Conservation (phyloP, 2,329 filamentous ascomycete genomes). For the Leptographium procerum region DNA sequence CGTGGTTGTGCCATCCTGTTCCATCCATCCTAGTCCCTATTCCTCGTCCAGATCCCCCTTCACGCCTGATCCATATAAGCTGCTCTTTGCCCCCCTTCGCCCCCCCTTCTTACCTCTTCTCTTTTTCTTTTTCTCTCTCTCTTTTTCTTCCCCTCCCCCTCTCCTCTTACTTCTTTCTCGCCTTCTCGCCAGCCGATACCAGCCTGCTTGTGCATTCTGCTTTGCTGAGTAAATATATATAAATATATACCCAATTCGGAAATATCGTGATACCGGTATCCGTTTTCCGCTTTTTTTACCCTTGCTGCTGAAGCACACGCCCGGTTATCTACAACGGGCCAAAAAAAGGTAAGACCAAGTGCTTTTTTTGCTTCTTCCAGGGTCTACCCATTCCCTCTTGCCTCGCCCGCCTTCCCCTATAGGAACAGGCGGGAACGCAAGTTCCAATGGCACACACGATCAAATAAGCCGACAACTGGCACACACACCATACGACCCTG, state of each 20-base stretch:
- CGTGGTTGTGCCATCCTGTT: background rate
- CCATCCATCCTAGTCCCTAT: background rate
- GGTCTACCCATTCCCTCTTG: too few species aligned
- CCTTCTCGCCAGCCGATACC: constrained; percentile 13
- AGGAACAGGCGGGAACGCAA: too few species aligned
- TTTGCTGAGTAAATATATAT: constrained; percentile 12
- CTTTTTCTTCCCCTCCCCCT: constrained; percentile 1
- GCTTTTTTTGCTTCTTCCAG: too few species aligned
- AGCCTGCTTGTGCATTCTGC: constrained; percentile 14
- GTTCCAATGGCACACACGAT: too few species aligned
- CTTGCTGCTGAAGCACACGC: background rate
- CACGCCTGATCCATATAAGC: constrained; percentile 9
- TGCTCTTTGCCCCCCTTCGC: constrained; percentile 2
- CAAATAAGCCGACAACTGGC: too few species aligned
- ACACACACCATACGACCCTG: too few species aligned
- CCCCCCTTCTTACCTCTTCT: constrained; percentile 1
- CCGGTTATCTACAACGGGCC: background rate
- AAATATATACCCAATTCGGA: constrained; percentile 15
- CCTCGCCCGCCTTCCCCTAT: too few species aligned
- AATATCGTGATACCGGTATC: constrained; percentile 10
- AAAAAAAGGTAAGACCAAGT: background rate
- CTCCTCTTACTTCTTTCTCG: constrained; percentile 4
- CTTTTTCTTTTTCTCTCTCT: constrained; percentile 3
- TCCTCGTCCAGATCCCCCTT: background rate
- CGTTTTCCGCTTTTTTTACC: background rate